Percentiles rank a stretch among this genome's conserved stretches.
These are phyloP conservation scores for Mrakia gelida DNA, from an alignment of 768 basidiomycete genomes.

Conservation along the genomic window DNA sequence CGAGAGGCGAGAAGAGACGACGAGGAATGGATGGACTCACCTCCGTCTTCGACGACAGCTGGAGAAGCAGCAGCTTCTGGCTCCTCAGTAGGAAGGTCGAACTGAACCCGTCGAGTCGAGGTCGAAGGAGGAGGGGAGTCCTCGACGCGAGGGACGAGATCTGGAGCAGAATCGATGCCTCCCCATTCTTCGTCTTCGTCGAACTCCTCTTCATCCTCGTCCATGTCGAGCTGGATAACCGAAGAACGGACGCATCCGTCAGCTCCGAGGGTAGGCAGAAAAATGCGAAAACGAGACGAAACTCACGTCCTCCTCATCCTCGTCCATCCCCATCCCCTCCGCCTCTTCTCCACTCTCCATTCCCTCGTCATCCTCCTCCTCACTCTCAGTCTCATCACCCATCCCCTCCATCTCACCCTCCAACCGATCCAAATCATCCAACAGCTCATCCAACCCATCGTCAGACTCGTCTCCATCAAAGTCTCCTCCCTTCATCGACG, in stretches of 20 bases:
- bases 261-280: neutral
- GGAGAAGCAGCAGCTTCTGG: neutral
- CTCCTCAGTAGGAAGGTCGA: neutral
- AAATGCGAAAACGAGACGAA: too few relatives aligned
- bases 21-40: neutral
- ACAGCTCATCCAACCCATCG: constrained; percentile 28
- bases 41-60: neutral
- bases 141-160: neutral
- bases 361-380: constrained; percentile 8
- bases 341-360: constrained; percentile 7
- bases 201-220: neutral
- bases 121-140: neutral
- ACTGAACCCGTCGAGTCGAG: neutral
- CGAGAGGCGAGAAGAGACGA: neutral
- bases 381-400: neutral
- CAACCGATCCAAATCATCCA: constrained; percentile 31
- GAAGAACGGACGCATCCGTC: neutral
- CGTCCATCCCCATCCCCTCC: neutral
- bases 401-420: constrained; percentile 18
- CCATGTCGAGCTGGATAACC: neutral
- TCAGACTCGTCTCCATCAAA: constrained; percentile 27
- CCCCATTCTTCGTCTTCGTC: constrained; percentile 10
- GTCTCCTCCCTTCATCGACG: constrained; percentile 3
- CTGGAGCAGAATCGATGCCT: neutral
- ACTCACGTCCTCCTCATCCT: too few relatives aligned